Evolutionary conservation across 495 filamentous ascomycete species (phyloP).

Genomic region (Niebla homalea): DNA sequence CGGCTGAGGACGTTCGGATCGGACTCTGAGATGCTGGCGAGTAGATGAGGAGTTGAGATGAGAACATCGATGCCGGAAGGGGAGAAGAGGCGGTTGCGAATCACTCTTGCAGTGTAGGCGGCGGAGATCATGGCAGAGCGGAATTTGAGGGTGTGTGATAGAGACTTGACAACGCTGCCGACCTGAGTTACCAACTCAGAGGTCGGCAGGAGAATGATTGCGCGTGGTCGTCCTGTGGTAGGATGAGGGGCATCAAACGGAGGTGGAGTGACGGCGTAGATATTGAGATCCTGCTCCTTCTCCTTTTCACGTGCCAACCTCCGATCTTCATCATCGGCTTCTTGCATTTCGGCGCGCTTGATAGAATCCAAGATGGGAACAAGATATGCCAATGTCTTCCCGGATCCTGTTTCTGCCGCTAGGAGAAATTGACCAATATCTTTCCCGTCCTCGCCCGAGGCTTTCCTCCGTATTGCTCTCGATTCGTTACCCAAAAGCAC

Average conservation of each 20-base stretch:
- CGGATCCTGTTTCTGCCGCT: constrained; percentile 92
- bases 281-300: constrained; percentile 26
- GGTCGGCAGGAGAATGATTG: constrained; percentile 83
- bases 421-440: constrained; percentile 59
- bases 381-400: constrained; percentile 88
- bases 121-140: constrained; percentile 70
- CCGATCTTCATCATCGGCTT: constrained; percentile 40
- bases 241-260: constrained; percentile 52
- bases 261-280: constrained; percentile 40
- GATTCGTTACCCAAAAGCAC: constrained; percentile 44
- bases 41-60: constrained; percentile 76
- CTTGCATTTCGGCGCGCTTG: constrained; percentile 59
- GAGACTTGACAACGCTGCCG: constrained; percentile 56
- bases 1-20: constrained; percentile 82
- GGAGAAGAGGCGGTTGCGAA: constrained; percentile 72
- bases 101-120: constrained; percentile 57
- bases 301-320: constrained; percentile 31
- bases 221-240: constrained; percentile 62
- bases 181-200: constrained; percentile 89
- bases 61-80: constrained; percentile 73
- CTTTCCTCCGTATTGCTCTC: constrained; percentile 19
- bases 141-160: constrained; percentile 75
- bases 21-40: constrained; percentile 68
- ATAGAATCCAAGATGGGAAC: constrained; percentile 69
- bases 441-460: constrained; percentile 18